Conservation (phyloP, 208 protist species). For the Vickermania ingenoplastis region DNA sequence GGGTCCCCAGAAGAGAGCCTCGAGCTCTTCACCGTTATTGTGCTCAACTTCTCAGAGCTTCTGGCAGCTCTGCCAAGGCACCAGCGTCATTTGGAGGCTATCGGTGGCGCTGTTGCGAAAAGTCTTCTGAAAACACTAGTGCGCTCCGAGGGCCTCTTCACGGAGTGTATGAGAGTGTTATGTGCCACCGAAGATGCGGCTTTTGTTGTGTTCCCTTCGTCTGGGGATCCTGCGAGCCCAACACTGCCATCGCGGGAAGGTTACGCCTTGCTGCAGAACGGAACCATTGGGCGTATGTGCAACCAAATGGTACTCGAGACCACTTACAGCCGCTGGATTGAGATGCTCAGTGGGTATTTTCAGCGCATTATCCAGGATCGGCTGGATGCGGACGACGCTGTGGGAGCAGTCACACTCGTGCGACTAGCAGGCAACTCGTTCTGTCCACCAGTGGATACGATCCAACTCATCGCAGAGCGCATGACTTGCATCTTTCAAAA, state of each 20-base stretch:
- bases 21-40: constrained; percentile 60
- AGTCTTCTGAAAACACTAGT: constrained; percentile 39
- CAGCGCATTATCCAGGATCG: constrained; percentile 4
- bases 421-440: neutral
- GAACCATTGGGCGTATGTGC: constrained; percentile 20
- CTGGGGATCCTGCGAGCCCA: neutral
- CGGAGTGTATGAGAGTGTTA: constrained; percentile 30
- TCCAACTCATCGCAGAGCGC: neutral
- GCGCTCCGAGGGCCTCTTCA: constrained; percentile 37
- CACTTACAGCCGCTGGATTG: constrained; percentile 5
- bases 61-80: constrained; percentile 24
- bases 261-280: neutral
- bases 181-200: constrained; percentile 14
- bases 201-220: constrained; percentile 20
- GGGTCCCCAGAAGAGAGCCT: constrained; percentile 27
- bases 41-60: constrained; percentile 28
- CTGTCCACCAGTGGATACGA: neutral
- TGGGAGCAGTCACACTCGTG: neutral
- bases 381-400: neutral
- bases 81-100: constrained; percentile 20
- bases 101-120: constrained; percentile 14
- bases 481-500: neutral
- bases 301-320: neutral
- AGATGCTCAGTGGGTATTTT: constrained; percentile 6
- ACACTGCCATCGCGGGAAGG: neutral